Conservation (phyloP, 495 filamentous ascomycete species). For the Penicillium samsonianum region DNA sequence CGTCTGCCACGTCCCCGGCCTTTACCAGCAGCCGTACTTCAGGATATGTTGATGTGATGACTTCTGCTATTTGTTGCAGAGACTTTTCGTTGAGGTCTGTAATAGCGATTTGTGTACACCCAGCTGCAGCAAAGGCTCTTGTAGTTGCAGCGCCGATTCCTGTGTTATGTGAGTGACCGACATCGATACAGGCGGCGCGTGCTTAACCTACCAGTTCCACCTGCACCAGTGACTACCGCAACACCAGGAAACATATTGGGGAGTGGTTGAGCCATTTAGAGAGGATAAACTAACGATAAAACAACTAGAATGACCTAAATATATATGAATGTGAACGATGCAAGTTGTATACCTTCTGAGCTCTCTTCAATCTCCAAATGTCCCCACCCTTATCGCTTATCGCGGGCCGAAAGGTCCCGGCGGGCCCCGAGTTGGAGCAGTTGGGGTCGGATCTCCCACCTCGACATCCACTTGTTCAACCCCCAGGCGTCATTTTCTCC, state of each 20-base stretch:
- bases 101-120: slow-evolving; percentile 51
- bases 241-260: slow-evolving; percentile 34
- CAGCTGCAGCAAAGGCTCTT: slow-evolving; percentile 50
- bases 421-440: slow-evolving; percentile 8
- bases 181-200: background rate
- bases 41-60: slow-evolving; percentile 34
- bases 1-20: slow-evolving; percentile 45
- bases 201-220: slow-evolving; percentile 28
- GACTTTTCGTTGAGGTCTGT: slow-evolving; percentile 48
- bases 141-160: slow-evolving; percentile 57
- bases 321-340: background rate
- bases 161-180: slow-evolving; percentile 18
- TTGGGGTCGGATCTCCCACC: slow-evolving; percentile 13
- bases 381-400: slow-evolving; percentile 16
- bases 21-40: slow-evolving; percentile 30
- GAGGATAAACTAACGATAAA: too few species aligned
- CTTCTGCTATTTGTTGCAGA: slow-evolving; percentile 35
- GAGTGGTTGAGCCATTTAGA: too few species aligned
- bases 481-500: slow-evolving; percentile 19
- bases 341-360: background rate
- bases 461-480: slow-evolving; percentile 20
- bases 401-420: slow-evolving; percentile 12
- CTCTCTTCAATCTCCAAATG: too few species aligned
- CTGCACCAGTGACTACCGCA: slow-evolving; percentile 36
- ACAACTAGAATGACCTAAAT: background rate